Base-by-base conservation (phyloP, 805 yeast species). In the Candida chauliodis region DNA sequence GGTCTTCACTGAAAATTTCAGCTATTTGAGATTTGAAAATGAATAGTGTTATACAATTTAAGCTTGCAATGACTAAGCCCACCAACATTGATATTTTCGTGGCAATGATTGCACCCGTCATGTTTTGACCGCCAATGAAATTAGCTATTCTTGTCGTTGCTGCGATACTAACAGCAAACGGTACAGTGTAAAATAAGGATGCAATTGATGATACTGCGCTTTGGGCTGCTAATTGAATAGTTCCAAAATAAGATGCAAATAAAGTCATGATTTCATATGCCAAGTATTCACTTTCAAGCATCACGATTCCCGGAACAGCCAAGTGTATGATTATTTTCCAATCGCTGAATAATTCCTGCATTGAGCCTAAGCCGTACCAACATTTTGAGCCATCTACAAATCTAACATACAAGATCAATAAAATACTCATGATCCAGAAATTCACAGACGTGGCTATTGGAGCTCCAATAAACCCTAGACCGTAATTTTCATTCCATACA, bases 321-420 rank as follows among this genome's bases (percentile, higher is more conserved):
- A 69, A 53, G 28, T 55, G 59, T 10, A 56, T 53, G 16, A 69
- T 46, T 23, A 51, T 52, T 18, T 58, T 51, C 73, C 73, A 69
- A 37, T 59, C 58, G 20, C 43, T 46, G 38, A 66, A 59, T 18
- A 67, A 40, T 37, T 64, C 61, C 2, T 48, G 24, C 0, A 73
- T 47, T 21, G 76, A 66, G 15, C 55, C 56, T 5, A 67, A 21
- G 0, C 91, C 91, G 44, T 65, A 73, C 91, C 91, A 84, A 50
- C 91, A 84, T 48, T 75, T 72, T 20, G 57, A 59, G 1, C 90
- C 91, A 48, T 83, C 86, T 26, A 82, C 56, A 43, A 64, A 73
- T 0, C 66, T 36, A 25, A 61, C 69, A 46, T 68, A 68, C 22
- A 65, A 36, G 3, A 66, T 53, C 27, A 69, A 48, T 25, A 69